A percentile compares a stretch with the other conserved stretches of the same genome.
These are phyloP conservation scores for Suillus sp. DNA, from an alignment of 768 basidiomycete genomes.

Conservation along the genomic window DNA sequence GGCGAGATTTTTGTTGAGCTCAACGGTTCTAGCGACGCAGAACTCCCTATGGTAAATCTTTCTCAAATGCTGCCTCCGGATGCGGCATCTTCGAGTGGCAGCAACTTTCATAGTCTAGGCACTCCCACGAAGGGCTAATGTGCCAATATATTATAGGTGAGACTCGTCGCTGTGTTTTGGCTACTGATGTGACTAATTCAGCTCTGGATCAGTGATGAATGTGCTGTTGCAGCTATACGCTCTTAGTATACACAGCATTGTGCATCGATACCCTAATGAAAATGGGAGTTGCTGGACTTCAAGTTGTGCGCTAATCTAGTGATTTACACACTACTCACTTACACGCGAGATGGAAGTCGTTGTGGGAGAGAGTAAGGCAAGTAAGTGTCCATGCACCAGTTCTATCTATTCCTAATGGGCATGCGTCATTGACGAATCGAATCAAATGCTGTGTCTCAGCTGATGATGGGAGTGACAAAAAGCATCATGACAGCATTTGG, in stretches of 20 bases:
- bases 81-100: not conserved
- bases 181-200: not conserved
- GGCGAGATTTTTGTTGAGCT: conserved; percentile 31
- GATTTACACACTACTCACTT: not conserved
- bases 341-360: not conserved
- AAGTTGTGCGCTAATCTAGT: not conserved
- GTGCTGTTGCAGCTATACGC: not conserved
- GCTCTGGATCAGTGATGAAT: not conserved
- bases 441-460: conserved; percentile 3
- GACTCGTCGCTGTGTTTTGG: not conserved
- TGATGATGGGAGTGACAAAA: not conserved
- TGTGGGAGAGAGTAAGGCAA: not conserved
- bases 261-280: not conserved
- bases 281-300: not conserved
- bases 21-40: not conserved
- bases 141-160: not conserved
- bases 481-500: not conserved
- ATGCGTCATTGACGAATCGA: not conserved
- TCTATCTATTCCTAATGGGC: not conserved
- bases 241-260: not conserved
- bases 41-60: not conserved
- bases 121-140: not conserved
- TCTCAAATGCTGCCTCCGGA: too few species aligned
- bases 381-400: not conserved
- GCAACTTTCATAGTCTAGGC: not conserved